These are phyloP conservation scores for Gossypioides kirkii DNA, from an alignment of 345 rosid species.

Conservation along the genomic window DNA sequence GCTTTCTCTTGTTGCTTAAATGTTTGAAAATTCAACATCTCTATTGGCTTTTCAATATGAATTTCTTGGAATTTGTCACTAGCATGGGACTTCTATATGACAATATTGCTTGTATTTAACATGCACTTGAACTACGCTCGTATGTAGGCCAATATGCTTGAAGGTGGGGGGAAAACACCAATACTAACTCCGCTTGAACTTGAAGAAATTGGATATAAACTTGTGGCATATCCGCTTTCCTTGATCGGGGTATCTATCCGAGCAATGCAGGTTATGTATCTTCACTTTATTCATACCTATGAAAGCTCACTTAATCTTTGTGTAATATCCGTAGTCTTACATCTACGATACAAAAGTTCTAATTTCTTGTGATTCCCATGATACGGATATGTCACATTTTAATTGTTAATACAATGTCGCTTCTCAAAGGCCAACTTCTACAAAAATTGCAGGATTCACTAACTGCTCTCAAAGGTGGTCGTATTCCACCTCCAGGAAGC, in stretches of 20 bases:
- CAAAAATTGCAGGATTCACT: conserved; percentile 57
- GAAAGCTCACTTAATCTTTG: conserved; percentile 2
- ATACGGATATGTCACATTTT: not conserved
- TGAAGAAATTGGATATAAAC: conserved; percentile 79
- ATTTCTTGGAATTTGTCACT: not conserved
- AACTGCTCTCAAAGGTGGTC: conserved; percentile 75
- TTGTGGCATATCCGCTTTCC: conserved; percentile 79
- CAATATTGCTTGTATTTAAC: not conserved
- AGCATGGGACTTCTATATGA: not conserved
- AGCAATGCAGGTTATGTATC: conserved; percentile 77
- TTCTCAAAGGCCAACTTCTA: not conserved
- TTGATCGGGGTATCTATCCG: conserved; percentile 78
- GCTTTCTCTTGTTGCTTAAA: not conserved
- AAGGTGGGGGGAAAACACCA: conserved; percentile 68
- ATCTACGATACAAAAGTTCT: not conserved
- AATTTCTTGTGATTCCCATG: not conserved
- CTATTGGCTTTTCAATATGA: not conserved
- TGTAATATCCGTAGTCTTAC: not conserved
- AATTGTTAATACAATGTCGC: not conserved
- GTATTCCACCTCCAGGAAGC: conserved; percentile 90
- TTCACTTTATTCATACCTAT: not conserved
- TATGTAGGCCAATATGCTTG: not conserved
- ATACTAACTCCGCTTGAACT: conserved; percentile 69
- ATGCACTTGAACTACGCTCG: not conserved
- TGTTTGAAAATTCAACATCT: not conserved